Evolutionary conservation across 352 stramenopile species (phyloP).

Genomic region (Phytophthora colocasiae): DNA sequence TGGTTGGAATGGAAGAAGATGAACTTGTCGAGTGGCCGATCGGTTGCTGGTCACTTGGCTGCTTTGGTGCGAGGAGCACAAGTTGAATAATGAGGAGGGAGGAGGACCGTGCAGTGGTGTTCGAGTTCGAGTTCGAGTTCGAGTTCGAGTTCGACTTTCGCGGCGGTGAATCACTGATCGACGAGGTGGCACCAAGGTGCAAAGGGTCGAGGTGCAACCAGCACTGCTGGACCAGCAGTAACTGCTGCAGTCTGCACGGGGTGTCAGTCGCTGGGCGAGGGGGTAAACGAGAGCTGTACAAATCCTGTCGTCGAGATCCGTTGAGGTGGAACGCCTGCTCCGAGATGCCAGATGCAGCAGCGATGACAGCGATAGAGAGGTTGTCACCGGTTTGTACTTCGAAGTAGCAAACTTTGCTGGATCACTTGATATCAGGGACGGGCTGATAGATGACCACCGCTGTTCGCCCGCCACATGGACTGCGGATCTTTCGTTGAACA

Average conservation of each 20-base stretch:
- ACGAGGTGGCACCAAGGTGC: too few species aligned
- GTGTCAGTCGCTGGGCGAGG: background rate
- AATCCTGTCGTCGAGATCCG: constrained; percentile 25
- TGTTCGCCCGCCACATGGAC: constrained; percentile 10
- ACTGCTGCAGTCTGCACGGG: background rate
- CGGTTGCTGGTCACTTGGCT: constrained; percentile 8
- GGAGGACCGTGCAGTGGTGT: background rate
- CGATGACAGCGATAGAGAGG: constrained; percentile 4
- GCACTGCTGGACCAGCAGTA: background rate
- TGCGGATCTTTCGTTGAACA: background rate
- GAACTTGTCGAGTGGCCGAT: background rate
- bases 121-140: too few species aligned
- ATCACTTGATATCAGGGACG: constrained; percentile 9
- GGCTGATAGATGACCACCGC: constrained; percentile 11
- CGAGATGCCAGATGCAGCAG: constrained; percentile 19
- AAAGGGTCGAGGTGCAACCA: constrained; percentile 14
- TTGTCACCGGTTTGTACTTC: background rate
- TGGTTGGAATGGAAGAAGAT: constrained; percentile 2
- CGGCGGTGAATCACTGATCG: background rate
- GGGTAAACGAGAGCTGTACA: constrained; percentile 5
- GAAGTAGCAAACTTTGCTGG: background rate
- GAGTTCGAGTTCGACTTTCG: background rate
- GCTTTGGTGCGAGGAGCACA: constrained; percentile 11
- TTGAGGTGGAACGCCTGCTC: constrained; percentile 14
- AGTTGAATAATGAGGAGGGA: constrained; percentile 18